Evolutionary conservation across 371 early-diverging fungal species (phyloP).

Genomic region (Actinomucor elegans): DNA sequence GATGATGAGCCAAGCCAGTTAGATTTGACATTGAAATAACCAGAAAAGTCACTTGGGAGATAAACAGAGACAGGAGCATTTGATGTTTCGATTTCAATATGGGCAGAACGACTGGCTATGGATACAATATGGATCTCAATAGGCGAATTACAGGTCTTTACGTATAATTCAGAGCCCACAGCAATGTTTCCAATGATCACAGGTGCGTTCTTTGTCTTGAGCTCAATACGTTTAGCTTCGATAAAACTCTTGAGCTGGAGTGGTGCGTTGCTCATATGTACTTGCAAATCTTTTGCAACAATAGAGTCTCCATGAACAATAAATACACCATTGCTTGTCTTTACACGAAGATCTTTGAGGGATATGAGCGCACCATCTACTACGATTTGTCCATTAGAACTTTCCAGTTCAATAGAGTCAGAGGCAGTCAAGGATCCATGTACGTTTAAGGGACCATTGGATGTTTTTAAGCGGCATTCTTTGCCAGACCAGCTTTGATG

Average conservation of each 20-base stretch:
- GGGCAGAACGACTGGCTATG: background rate
- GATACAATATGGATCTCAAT: conserved; percentile 10
- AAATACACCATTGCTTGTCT: conserved; percentile 6
- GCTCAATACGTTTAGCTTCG: conserved; percentile 1
- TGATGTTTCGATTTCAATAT: background rate
- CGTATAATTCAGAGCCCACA: background rate
- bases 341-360: background rate
- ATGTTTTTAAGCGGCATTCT: conserved; percentile 6
- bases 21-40: conserved; percentile 1
- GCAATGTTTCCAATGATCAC: background rate
- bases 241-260: background rate
- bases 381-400: conserved; percentile 1
- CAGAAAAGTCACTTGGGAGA: conserved; percentile 11
- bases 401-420: background rate
- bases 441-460: conserved; percentile 4
- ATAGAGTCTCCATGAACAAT: background rate
- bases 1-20: background rate
- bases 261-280: conserved; percentile 5
- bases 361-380: background rate
- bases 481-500: conserved; percentile 17
- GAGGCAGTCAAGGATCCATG: conserved; percentile 9
- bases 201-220: conserved; percentile 19
- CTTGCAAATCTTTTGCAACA: background rate
- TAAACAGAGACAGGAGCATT: conserved; percentile 13
- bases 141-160: conserved; percentile 9